These are phyloP conservation scores for Sisymbrium irio DNA, from an alignment of 345 rosid species.

Conservation along the genomic window DNA sequence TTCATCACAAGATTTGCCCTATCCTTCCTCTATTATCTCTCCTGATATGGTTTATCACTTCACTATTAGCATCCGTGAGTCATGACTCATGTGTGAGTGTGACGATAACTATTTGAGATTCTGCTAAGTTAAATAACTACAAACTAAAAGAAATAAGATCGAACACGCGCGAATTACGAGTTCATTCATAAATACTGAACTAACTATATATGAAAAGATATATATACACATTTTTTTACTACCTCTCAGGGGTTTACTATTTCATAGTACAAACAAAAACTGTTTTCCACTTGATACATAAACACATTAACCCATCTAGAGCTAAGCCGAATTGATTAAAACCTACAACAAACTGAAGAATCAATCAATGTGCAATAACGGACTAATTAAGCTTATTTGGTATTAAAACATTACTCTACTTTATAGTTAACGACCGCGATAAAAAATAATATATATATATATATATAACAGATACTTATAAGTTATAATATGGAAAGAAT, in stretches of 20 bases:
- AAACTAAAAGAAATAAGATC: no score
- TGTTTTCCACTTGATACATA: not conserved
- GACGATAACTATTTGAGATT: not conserved
- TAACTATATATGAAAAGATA: no score
- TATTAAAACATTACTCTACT: no score
- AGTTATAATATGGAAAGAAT: not conserved
- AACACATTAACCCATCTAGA: not conserved
- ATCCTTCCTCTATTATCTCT: not conserved
- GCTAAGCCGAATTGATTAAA: no score
- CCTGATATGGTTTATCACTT: not conserved
- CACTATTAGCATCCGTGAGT: not conserved
- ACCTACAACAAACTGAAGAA: no score
- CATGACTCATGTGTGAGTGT: not conserved
- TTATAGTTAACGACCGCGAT: no score
- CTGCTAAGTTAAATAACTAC: not conserved
- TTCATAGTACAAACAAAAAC: not conserved
- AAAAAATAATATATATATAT: no score
- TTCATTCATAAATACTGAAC: no score
- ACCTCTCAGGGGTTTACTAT: not conserved
- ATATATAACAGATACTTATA: not conserved
- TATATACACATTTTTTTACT: not conserved
- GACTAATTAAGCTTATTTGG: no score
- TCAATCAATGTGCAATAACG: no score
- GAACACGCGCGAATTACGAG: no score
- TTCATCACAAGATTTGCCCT: conserved; percentile 11